Evolutionary conservation across 306 rosid genomes (phyloP), one percentile per base, ranked within the genome.

Genomic region (Inga leiocalycina): DNA sequence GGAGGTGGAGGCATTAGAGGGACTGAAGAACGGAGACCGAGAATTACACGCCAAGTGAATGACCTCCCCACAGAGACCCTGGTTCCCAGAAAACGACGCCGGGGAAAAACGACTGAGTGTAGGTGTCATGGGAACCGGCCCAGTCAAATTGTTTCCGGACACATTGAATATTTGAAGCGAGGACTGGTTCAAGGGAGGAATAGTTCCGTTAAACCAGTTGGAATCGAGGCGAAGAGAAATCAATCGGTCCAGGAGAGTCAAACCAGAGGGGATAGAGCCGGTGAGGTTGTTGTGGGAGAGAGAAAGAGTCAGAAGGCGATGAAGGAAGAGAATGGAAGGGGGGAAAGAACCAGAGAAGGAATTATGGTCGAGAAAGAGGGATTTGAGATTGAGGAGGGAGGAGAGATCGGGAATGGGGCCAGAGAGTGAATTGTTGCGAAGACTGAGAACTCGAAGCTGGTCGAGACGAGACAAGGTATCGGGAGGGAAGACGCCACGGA

Each of bases 371-470:
- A 93, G 86, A 72, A 92, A 86, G 71, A 95, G 94, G 6, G 96
- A 85, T 14, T 93, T 92, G 75, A 95, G 96, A 67, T 93, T 90
- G n/a, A 16, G 5, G 80, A 95, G 97, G 0, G 84, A 54, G 11
- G 97, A 93, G 30, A 93, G 94, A 80, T 93, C 96, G 0, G 99
- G 99, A 49, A 95, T 65, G 32, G 96, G 97, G 34, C 99, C 94
- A 24, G 67, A 84, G 78, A 95, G 89, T 4, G 99, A 93, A 91
- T 92, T 95, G 84, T 95, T 95, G 43, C 86, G 89, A 72, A 95
- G 91, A 39, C 88, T 90, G 61, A 95, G 78, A 35, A 95, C 89
- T 20, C 97, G 93, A 80, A 95, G 96, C 89, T 95, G 99, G 92
- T 90, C 92, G 75, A 95, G 96, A 6, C 82, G 85, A 13, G 92